Evolutionary conservation across 176 grass and related monocot species (phyloP).

Genomic region (Oryza australiensis): DNA sequence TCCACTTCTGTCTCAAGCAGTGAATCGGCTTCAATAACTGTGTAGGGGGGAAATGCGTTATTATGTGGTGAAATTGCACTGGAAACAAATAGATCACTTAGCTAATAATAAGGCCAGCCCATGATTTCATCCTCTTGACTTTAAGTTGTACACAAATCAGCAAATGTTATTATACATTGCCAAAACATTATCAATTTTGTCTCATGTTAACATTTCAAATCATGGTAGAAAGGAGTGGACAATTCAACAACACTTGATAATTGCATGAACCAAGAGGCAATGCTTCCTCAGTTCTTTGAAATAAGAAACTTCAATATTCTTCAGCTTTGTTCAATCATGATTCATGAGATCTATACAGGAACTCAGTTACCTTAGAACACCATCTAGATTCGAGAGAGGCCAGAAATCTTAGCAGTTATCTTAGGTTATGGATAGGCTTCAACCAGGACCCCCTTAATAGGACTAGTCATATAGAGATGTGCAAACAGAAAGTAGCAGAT

Average conservation of each 20-base stretch:
- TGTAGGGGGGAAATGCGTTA: slow-evolving; percentile 21
- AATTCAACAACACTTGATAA: slow-evolving; percentile 1
- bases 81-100: background rate
- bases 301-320: background rate
- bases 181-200: background rate
- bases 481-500: background rate
- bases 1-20: slow-evolving; percentile 87
- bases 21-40: slow-evolving; percentile 89
- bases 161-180: background rate
- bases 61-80: slow-evolving; percentile 20
- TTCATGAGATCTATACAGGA: background rate
- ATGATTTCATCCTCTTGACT: slow-evolving; percentile 5
- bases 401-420: background rate
- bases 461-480: background rate
- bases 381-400: background rate
- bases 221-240: background rate
- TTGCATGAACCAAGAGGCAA: background rate
- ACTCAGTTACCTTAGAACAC: background rate
- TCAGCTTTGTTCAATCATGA: background rate
- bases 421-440: background rate
- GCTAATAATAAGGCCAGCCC: background rate
- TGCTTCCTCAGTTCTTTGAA: background rate
- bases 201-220: slow-evolving; percentile 24
- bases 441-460: background rate
- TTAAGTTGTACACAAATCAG: background rate